Base-by-base conservation (phyloP, 345 rosid species). In the Ceriops zippeliana region DNA sequence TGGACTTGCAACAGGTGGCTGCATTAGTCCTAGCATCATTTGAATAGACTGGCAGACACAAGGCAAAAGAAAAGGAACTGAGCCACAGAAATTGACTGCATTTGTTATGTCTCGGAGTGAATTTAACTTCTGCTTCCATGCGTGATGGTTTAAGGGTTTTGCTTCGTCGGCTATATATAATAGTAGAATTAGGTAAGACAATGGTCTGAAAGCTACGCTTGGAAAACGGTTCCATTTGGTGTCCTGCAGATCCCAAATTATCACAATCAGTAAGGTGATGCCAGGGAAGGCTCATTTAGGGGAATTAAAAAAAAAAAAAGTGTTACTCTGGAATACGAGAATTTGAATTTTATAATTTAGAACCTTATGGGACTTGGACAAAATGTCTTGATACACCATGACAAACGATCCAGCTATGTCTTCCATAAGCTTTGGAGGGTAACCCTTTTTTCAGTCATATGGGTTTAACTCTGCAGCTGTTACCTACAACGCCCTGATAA, bases 1-100 rank as follows among this genome's bases (percentile, higher is more conserved):
- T 1, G 72, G 76, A 65, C 74, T 35, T 22, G 74, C 66, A 67
- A 69, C 59, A 8, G 65, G 65, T 0, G 69, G n/a, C 42, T 63
- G 62, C 42, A 35, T 49, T 31, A 42, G n/a, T 63, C 51, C 69
- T n/a, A 27, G n/a, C 56, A 35, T 28, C 38, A 22, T 22, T 22
- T 22, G 24, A 22, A 63, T 15, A 42, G 57, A 49, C 58, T 31
- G 56, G 67, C 71, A 6, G 69, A 37, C 7, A 73, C 28, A 28
- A 70, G 15, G 70, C 69, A 68, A 26, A 53, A 30, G 70, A 54
- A 70, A 49, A 8, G 68, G 51, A 70, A 58, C 42, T 68, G 26
- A 49, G 64, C 79, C 76, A 71, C 57, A 8, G 21, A 56, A 11
- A 37, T 59, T 26, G 47, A 51, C 21, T 69, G 38, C 4, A 53